Evolutionary conservation across 805 yeast genomes (phyloP).

Genomic region (Torulaspora gathmanii): DNA sequence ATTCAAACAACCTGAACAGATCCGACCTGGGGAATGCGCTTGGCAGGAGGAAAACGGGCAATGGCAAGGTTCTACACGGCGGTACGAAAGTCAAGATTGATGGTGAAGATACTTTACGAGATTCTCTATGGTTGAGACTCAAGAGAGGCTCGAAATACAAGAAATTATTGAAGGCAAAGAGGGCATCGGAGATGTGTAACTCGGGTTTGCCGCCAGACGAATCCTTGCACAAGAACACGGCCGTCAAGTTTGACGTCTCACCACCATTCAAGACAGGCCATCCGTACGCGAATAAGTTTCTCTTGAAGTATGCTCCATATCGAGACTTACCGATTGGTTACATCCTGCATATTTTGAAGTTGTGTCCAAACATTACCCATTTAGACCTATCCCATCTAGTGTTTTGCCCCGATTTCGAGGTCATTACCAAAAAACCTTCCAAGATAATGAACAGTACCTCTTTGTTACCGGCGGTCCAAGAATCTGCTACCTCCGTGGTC

Average conservation of each 20-base stretch:
- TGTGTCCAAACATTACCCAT: conserved; percentile 56
- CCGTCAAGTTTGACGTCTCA: conserved; percentile 4
- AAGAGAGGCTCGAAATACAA: conserved; percentile 15
- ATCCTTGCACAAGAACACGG: neutral
- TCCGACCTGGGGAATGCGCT: neutral
- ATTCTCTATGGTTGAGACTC: conserved; percentile 22
- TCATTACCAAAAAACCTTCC: conserved; percentile 14
- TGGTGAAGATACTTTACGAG: conserved; percentile 2
- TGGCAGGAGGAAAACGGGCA: conserved; percentile 1
- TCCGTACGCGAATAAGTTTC: conserved; percentile 57
- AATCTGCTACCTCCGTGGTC: conserved; percentile 11
- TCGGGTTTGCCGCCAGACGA: neutral
- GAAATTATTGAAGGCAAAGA: conserved; percentile 8
- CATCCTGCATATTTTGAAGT: conserved; percentile 59
- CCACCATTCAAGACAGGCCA: conserved; percentile 36
- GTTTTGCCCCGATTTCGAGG: conserved; percentile 61
- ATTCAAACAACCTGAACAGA: neutral
- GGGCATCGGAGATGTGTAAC: neutral
- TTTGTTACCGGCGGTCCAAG: conserved; percentile 20
- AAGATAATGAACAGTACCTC: conserved; percentile 16
- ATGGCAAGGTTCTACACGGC: neutral
- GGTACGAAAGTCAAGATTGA: neutral
- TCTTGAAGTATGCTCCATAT: conserved; percentile 58
- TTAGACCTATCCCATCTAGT: conserved; percentile 60
- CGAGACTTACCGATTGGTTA: conserved; percentile 78